These are phyloP conservation scores for Trichoderma sp. DNA, from an alignment of 2,329 filamentous ascomycete genomes.

Conservation along the genomic window DNA sequence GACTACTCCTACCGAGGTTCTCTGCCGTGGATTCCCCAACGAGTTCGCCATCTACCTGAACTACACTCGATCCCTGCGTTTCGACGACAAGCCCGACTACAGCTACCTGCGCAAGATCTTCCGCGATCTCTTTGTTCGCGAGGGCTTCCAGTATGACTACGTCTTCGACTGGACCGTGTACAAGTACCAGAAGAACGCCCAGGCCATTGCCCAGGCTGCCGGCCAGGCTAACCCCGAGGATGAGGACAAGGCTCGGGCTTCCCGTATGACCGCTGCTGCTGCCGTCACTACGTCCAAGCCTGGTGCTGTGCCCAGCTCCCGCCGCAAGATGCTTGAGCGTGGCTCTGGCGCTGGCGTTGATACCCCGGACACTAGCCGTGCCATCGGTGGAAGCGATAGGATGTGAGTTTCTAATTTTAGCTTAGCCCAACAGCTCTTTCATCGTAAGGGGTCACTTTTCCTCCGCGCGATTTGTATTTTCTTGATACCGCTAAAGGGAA, in stretches of 20 bases:
- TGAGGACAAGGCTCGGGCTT: conserved; percentile 72
- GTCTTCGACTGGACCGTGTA: conserved; percentile 99
- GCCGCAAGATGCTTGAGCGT: conserved; percentile 81
- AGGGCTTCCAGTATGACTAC: conserved; percentile 99
- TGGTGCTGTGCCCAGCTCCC: conserved; percentile 70
- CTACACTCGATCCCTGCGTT: conserved; percentile 97
- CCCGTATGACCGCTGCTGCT: conserved; percentile 63
- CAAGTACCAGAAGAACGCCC: conserved; percentile 99
- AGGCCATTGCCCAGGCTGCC: conserved; percentile 84
- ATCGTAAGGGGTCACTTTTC: conserved; percentile 81
- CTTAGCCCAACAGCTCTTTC: conserved; percentile 50
- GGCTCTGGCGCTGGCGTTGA: conserved; percentile 57
- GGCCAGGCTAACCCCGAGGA: conserved; percentile 65
- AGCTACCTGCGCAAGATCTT: conserved; percentile 99
- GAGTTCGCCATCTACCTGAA: conserved; percentile 99
- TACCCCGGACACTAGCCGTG: conserved; percentile 70
- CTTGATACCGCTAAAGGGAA: conserved; percentile 68
- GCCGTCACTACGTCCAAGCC: conserved; percentile 66
- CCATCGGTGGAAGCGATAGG: conserved; percentile 80
- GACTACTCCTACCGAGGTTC: conserved; percentile 97
- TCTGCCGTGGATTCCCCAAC: conserved; percentile 98
- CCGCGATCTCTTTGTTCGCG: conserved; percentile 97
- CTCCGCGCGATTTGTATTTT: conserved; percentile 78
- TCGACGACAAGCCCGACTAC: conserved; percentile 99
- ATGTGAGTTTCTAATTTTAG: conserved; percentile 78